phyloP scores from a whole-genome alignment of 208 protist genomes.

The Trypanosoma platydactyli region DNA sequence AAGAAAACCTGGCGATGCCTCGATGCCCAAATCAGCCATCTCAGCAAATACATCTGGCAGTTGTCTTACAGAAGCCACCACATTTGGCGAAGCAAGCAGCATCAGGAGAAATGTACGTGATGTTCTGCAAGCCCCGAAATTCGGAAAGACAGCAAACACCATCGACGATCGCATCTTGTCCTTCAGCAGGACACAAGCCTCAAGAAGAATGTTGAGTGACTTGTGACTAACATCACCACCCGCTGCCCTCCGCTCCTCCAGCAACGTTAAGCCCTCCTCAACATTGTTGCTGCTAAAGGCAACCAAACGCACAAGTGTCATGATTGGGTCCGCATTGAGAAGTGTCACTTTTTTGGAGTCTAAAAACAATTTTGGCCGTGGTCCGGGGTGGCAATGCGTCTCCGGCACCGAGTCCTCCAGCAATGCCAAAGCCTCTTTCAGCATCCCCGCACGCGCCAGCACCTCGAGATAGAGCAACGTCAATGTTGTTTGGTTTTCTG shows the following conservation, averaged over 20 bases:
- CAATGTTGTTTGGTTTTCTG: slow-evolving; percentile 31
- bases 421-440: slow-evolving; percentile 48
- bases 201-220: slow-evolving; percentile 70
- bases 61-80: slow-evolving; percentile 13
- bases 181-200: slow-evolving; percentile 46
- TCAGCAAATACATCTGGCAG: slow-evolving; percentile 28
- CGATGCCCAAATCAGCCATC: slow-evolving; percentile 30
- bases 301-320: slow-evolving; percentile 39
- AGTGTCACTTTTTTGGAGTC: slow-evolving; percentile 46
- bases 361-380: slow-evolving; percentile 60
- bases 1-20: slow-evolving; percentile 32
- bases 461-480: slow-evolving; percentile 59
- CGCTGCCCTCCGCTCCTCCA: slow-evolving; percentile 25
- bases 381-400: slow-evolving; percentile 32
- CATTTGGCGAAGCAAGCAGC: slow-evolving; percentile 39
- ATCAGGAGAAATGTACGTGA: slow-evolving; percentile 47
- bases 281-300: slow-evolving; percentile 28
- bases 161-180: slow-evolving; percentile 41
- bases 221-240: slow-evolving; percentile 35
- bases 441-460: slow-evolving; percentile 32
- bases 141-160: slow-evolving; percentile 41
- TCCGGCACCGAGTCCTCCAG: slow-evolving; percentile 55
- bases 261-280: slow-evolving; percentile 21
- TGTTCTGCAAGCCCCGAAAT: slow-evolving; percentile 30
- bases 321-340: slow-evolving; percentile 57